These are phyloP conservation scores for Naegleria fowleri DNA, from an alignment of 208 protist genomes.

Conservation along the genomic window DNA sequence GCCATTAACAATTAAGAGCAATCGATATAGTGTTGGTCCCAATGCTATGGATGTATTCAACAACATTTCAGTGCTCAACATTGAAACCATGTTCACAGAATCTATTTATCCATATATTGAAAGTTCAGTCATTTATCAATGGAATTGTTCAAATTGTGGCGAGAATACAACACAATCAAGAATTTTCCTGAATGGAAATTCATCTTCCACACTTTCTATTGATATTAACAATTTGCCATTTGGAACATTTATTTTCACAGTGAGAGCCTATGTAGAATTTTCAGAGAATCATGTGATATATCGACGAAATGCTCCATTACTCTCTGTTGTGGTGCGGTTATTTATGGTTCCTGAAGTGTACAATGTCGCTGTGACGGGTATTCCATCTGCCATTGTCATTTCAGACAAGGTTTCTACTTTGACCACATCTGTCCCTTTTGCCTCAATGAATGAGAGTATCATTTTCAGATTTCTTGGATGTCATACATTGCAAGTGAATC, in stretches of 20 bases:
- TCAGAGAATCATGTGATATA: neutral
- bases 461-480: neutral
- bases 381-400: neutral
- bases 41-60: no score
- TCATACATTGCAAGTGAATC: neutral
- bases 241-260: neutral
- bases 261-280: neutral
- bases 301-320: neutral
- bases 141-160: neutral
- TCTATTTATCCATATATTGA: neutral
- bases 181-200: neutral
- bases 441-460: neutral
- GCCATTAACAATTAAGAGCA: no score
- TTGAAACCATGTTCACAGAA: neutral
- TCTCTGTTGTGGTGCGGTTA: neutral
- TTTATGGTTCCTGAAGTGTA: neutral
- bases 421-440: neutral
- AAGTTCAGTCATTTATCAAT: neutral
- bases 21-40: no score
- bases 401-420: neutral
- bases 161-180: neutral
- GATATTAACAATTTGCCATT: neutral
- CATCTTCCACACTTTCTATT: neutral
- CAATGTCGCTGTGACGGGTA: neutral
- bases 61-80: neutral